These are phyloP conservation scores for Paralagenidium karlingii DNA, from an alignment of 352 stramenopile genomes.

Conservation along the genomic window DNA sequence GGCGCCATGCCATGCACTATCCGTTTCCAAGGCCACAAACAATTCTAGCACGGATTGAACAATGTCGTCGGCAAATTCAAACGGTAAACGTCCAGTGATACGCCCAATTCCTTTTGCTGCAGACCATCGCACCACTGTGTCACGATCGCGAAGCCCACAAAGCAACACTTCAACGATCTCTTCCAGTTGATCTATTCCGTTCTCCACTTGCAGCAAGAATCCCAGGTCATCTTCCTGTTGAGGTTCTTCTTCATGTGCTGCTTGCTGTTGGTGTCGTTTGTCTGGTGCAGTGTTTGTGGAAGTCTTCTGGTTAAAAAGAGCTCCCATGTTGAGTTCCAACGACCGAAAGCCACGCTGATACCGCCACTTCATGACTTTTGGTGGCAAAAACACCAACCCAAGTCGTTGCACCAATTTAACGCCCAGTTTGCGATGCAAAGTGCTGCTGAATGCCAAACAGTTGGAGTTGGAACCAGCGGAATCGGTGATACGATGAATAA, in stretches of 20 bases:
- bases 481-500: constrained; percentile 48
- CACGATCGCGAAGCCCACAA: constrained; percentile 83
- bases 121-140: constrained; percentile 98
- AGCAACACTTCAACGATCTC: constrained; percentile 92
- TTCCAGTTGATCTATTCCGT: constrained; percentile 93
- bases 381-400: constrained; percentile 90
- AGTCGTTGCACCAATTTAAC: constrained; percentile 96
- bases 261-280: neutral
- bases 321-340: constrained; percentile 87
- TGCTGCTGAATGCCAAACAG: constrained; percentile 30
- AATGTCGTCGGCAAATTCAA: constrained; percentile 94
- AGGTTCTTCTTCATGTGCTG: constrained; percentile 4
- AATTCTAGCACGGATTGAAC: constrained; percentile 92
- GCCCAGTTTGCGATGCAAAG: constrained; percentile 88
- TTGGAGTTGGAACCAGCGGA: constrained; percentile 16
- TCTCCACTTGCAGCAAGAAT: too few species aligned
- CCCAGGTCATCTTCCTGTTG: constrained; percentile 28
- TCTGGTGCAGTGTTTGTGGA: neutral
- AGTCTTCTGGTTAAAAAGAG: neutral
- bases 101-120: constrained; percentile 97
- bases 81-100: constrained; percentile 90
- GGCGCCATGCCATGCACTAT: constrained; percentile 95
- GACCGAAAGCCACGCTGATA: constrained; percentile 91
- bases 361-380: constrained; percentile 89
- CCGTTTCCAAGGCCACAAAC: constrained; percentile 87